Percentiles rank a stretch among this genome's conserved stretches.
These are phyloP conservation scores for Populus hybrid DNA, from an alignment of 441 rosid genomes.

Conservation along the genomic window DNA sequence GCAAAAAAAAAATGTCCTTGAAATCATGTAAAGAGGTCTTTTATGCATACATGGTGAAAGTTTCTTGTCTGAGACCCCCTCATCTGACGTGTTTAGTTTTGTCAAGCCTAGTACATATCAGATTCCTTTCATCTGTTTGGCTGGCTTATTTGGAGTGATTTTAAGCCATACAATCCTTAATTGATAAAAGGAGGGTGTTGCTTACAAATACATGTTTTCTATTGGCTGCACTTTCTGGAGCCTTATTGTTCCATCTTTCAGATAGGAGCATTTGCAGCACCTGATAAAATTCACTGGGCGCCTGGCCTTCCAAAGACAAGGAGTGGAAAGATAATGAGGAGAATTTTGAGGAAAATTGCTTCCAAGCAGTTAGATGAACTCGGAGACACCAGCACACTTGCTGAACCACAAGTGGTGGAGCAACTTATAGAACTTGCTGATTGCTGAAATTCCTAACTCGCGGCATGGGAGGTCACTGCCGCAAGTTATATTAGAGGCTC, in stretches of 20 bases:
- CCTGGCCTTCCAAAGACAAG: slow-evolving; percentile 92
- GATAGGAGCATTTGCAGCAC: slow-evolving; percentile 98
- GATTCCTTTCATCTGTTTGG: background rate
- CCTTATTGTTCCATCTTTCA: slow-evolving; percentile 18
- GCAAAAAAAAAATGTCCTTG: background rate
- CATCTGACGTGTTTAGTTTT: background rate
- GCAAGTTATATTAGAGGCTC: background rate
- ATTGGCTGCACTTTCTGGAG: background rate
- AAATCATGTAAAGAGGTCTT: background rate
- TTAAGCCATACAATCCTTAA: background rate
- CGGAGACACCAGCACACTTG: slow-evolving; percentile 93
- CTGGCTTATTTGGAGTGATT: background rate
- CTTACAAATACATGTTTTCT: background rate
- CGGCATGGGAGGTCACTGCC: background rate
- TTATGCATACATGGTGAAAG: background rate
- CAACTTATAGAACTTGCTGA: slow-evolving; percentile 73
- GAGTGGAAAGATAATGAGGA: slow-evolving; percentile 96
- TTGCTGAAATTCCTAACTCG: slow-evolving; percentile 25
- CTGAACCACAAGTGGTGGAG: slow-evolving; percentile 78
- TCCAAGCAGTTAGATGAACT: slow-evolving; percentile 79
- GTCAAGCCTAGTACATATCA: background rate
- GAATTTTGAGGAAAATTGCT: slow-evolving; percentile 92
- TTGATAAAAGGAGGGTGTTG: background rate
- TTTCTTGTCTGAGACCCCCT: background rate
- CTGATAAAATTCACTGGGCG: slow-evolving; percentile 94